phyloP scores from a whole-genome alignment of 768 basidiomycete genomes.

The Amanita exitialis region DNA sequence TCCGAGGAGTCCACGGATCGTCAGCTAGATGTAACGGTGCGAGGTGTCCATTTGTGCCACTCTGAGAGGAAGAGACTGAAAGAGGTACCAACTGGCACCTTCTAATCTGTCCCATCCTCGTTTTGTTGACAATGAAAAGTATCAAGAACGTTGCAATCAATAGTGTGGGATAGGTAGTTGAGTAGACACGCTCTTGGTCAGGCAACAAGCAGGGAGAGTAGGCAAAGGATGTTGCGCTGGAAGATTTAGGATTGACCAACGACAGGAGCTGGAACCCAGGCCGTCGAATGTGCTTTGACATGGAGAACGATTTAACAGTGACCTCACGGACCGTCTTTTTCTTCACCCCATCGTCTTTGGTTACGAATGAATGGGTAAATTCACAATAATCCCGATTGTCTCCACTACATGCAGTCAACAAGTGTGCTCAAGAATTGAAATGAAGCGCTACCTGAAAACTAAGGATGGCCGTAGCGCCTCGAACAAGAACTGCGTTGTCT shows the following conservation, averaged over 20 bases:
- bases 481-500: constrained; percentile 68
- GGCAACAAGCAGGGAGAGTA: constrained; percentile 77
- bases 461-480: constrained; percentile 51
- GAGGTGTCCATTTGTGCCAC: background rate
- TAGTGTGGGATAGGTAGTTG: constrained; percentile 53
- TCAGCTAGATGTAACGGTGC: background rate
- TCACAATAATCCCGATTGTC: constrained; percentile 94
- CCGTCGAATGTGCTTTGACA: constrained; percentile 54
- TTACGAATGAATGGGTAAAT: constrained; percentile 37
- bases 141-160: constrained; percentile 41
- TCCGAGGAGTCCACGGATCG: constrained; percentile 1
- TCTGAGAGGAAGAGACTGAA: constrained; percentile 6
- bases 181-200: constrained; percentile 52
- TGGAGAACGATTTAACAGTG: constrained; percentile 83
- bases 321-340: constrained; percentile 50
- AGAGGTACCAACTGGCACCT: constrained; percentile 11
- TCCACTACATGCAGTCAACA: constrained; percentile 34
- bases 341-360: constrained; percentile 13
- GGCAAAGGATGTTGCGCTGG: constrained; percentile 34
- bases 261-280: constrained; percentile 87
- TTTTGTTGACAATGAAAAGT: constrained; percentile 34
- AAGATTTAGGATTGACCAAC: constrained; percentile 26
- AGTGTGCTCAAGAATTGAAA: constrained; percentile 5
- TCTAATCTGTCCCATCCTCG: constrained; percentile 18
- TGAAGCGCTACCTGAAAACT: constrained; percentile 53